phyloP scores from a whole-genome alignment of 2,329 filamentous ascomycete species.

The Alternaria postmessia region DNA sequence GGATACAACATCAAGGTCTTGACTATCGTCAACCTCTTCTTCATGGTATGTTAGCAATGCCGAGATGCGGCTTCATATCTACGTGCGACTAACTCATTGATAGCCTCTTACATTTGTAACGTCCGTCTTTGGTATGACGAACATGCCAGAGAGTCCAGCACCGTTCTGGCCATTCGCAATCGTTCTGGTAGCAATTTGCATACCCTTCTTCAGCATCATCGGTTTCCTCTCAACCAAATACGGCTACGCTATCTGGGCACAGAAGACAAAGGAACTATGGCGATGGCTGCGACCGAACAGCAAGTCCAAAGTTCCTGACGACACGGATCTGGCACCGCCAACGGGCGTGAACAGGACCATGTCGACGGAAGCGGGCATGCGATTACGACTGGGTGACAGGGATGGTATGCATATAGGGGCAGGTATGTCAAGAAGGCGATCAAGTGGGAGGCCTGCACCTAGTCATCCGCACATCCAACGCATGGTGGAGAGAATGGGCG shows the following conservation, averaged over 20 bases:
- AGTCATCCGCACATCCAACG: constrained; percentile 41
- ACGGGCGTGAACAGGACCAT: constrained; percentile 31
- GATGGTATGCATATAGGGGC: neutral
- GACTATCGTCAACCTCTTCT: constrained; percentile 68
- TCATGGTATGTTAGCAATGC: constrained; percentile 50
- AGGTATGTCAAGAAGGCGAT: constrained; percentile 9
- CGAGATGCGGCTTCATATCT: too few species aligned
- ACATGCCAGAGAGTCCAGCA: constrained; percentile 51
- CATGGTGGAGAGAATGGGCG: constrained; percentile 40
- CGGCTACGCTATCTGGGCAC: constrained; percentile 50
- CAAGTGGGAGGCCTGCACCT: constrained; percentile 23
- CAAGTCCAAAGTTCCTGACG: constrained; percentile 9
- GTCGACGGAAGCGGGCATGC: constrained; percentile 42
- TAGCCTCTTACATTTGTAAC: constrained; percentile 68
- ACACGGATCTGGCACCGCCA: constrained; percentile 15
- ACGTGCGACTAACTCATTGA: neutral
- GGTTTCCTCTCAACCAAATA: constrained; percentile 54
- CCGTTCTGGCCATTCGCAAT: constrained; percentile 53
- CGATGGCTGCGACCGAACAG: constrained; percentile 36
- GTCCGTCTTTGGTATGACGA: constrained; percentile 64
- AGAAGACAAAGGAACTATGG: constrained; percentile 40
- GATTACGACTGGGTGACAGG: constrained; percentile 4
- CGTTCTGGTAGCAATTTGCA: constrained; percentile 53
- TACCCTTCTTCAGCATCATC: constrained; percentile 58
- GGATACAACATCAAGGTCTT: constrained; percentile 68